Base-by-base conservation (phyloP, 1,139 yeast genomes). In the Yamadazyma kanchanaburiensis region DNA sequence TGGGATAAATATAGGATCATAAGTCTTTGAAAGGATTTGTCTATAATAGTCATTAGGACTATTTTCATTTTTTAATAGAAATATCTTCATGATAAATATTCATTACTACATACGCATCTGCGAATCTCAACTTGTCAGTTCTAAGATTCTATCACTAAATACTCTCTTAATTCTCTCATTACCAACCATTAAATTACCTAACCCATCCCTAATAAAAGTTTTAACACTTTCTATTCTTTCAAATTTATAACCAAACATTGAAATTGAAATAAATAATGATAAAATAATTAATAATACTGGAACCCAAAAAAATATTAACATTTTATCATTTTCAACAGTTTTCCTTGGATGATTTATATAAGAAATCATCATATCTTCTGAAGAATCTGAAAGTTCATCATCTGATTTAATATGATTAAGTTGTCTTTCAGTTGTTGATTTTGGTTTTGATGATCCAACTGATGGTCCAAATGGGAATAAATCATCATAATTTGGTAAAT, bases 231-330 rank as follows among this genome's bases (percentile, higher is more conserved):
- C 74, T 30, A 67, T 58, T 30, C 53, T 38, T 37, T 62, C 64
- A 33, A 68, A 55, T 38, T 54, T 53, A 48, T 60, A 68, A 3
- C 85, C 84, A 49, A 78, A 65, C 21, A 69, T 65, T 35, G 70
- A 59, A 17, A 79, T 57, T 48, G 62, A 56, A 25, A 77, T 57
- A 49, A 77, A 69, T 28, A 75, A 57, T 1, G 81, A 69, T 2
- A 77, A 43, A 12, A 78, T 65, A 26, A 70, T 39, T 17, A 82
- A 48, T 54, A 83, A 64, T 21, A 79, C 64, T 4, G 94, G 94
- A 38, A 83, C 58, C 97, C 97, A 88, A 70, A 88, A 88, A 51
- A 87, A 84, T 35, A 87, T 62, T 45, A 88, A 65, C 87, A 87
- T 83, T 48, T 79, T 83, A 55, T 88, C 97, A 48, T 87, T 83